phyloP scores from a whole-genome alignment of 73 alveolate species.

The Tetrahymena thermophila region DNA sequence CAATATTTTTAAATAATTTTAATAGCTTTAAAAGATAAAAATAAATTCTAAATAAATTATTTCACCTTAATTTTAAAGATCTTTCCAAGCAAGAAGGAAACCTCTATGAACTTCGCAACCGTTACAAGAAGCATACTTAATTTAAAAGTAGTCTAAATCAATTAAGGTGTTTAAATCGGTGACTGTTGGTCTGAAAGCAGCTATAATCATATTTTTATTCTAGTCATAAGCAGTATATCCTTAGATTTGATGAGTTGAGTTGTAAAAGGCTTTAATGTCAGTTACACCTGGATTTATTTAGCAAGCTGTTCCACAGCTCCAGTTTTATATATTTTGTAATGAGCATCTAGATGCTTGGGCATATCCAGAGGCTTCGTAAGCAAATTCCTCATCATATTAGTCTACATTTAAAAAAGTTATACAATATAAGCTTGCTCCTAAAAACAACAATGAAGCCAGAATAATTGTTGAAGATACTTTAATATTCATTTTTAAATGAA shows the following conservation, averaged over 20 bases:
- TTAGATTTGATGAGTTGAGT: conserved; percentile 17
- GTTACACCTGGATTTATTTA: conserved; percentile 22
- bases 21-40: too few species aligned
- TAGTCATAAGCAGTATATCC: conserved; percentile 24
- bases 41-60: neutral
- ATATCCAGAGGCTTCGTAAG: neutral
- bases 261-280: conserved; percentile 25
- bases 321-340: neutral
- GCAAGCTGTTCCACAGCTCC: conserved; percentile 35
- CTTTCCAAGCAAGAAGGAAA: conserved; percentile 33
- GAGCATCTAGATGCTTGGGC: neutral
- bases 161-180: conserved; percentile 9
- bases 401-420: neutral
- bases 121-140: conserved; percentile 10
- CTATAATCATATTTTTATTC: conserved; percentile 8
- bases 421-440: neutral
- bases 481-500: neutral
- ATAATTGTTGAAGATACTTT: neutral
- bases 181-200: conserved; percentile 27
- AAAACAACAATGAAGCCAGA: neutral
- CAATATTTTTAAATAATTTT: too few species aligned
- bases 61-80: conserved; percentile 1
- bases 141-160: conserved; percentile 16
- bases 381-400: neutral
- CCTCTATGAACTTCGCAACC: conserved; percentile 37